Percentiles rank a stretch among this genome's conserved stretches.
Evolutionary conservation across 208 protist genomes (phyloP).

Genomic region (Leishmania major): DNA sequence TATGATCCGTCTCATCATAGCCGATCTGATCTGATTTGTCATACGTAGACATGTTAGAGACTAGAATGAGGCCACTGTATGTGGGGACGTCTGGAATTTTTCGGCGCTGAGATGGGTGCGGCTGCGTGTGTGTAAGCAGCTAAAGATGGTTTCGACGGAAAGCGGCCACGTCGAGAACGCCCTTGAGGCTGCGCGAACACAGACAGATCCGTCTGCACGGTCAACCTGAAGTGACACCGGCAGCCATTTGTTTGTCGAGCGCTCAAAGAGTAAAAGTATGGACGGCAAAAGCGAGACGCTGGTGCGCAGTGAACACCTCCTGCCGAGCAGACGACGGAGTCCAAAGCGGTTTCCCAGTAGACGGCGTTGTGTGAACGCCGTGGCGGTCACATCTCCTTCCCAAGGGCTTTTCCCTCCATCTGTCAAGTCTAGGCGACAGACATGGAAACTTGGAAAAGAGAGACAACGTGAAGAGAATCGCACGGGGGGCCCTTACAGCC

Average conservation of each 20-base stretch:
- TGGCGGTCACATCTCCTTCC: background rate
- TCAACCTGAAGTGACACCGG: background rate
- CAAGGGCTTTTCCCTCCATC: background rate
- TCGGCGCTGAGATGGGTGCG: background rate
- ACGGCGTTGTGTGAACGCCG: too few relatives aligned
- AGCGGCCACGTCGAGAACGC: background rate
- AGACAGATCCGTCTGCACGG: background rate
- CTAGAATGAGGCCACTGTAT: too few relatives aligned
- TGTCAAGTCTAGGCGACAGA: background rate
- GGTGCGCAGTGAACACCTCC: background rate
- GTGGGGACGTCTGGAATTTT: background rate
- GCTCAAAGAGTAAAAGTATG: background rate
- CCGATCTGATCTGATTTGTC: conserved; percentile 87
- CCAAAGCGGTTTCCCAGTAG: background rate
- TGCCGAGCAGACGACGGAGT: background rate
- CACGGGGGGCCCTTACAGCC: background rate
- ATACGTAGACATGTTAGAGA: conserved; percentile 62
- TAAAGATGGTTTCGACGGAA: background rate
- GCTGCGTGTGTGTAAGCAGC: background rate
- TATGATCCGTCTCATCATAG: conserved; percentile 77
- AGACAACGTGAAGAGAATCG: background rate
- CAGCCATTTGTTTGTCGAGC: background rate
- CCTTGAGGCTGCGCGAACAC: background rate
- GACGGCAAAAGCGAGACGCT: background rate
- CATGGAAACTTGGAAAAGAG: background rate